A percentile compares a stretch with the other conserved stretches of the same genome.
Evolutionary conservation across 768 basidiomycete species (phyloP).

Genomic region (Boletus vinaceobasis): DNA sequence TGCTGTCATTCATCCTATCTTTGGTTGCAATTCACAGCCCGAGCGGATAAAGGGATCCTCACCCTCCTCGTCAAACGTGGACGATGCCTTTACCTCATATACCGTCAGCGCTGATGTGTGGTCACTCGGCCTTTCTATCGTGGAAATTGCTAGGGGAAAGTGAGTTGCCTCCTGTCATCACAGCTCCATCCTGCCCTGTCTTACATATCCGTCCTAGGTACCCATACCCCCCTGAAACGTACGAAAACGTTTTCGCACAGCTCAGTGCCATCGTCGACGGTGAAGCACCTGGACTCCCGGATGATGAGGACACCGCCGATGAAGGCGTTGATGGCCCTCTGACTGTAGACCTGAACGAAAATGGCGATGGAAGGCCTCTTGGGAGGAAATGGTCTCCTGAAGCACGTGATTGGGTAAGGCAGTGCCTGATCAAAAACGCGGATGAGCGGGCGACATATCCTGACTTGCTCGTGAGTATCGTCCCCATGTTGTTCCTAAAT

Average conservation of each 20-base stretch:
- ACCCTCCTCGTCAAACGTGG: conserved; percentile 27
- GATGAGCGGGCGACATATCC: conserved; percentile 76
- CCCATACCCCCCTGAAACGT: conserved; percentile 97
- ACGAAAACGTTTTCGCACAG: conserved; percentile 95
- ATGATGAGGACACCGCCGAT: conserved; percentile 35
- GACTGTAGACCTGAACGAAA: conserved; percentile 10
- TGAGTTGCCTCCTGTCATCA: conserved; percentile 9
- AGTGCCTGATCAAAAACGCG: conserved; percentile 81
- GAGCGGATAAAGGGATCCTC: conserved; percentile 97
- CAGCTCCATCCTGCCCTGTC: neutral
- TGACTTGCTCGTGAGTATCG: conserved; percentile 62
- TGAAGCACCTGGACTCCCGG: conserved; percentile 83
- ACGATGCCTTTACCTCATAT: conserved; percentile 52
- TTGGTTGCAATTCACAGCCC: conserved; percentile 48
- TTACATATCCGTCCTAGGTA: conserved; percentile 42
- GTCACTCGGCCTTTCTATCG: conserved; percentile 92
- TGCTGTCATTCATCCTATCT: neutral
- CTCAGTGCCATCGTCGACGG: conserved; percentile 95
- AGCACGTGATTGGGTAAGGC: conserved; percentile 79
- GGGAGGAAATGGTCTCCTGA: conserved; percentile 32
- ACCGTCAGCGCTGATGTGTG: conserved; percentile 97
- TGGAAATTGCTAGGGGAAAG: conserved; percentile 85
- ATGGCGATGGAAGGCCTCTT: conserved; percentile 8
- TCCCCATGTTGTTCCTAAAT: neutral
- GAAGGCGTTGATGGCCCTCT: conserved; percentile 12